Evolutionary conservation across 345 rosid genomes (phyloP).

Genomic region (Linum trigynum): DNA sequence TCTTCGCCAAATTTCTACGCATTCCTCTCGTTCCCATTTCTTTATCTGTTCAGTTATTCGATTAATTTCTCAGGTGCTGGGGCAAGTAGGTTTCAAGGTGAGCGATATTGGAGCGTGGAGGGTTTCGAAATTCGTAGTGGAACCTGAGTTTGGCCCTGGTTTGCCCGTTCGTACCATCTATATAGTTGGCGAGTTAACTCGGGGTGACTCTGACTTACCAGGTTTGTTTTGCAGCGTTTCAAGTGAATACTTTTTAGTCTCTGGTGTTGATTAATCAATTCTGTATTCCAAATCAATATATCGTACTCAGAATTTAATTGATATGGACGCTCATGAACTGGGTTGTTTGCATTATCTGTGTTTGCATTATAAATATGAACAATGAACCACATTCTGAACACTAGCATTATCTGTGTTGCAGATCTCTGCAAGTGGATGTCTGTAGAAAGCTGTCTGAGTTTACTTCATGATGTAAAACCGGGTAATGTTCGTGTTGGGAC

Average conservation of each 20-base stretch:
- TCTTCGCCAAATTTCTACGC: not conserved
- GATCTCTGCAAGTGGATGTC: slow-evolving; percentile 63
- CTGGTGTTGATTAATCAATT: not conserved
- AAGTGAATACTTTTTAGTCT: not conserved
- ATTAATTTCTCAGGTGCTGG: slow-evolving; percentile 35
- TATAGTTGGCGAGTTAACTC: slow-evolving; percentile 36
- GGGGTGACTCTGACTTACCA: slow-evolving; percentile 22
- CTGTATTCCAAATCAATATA: no score
- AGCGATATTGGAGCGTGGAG: slow-evolving; percentile 52
- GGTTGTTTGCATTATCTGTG: no score
- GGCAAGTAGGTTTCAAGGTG: slow-evolving; percentile 32
- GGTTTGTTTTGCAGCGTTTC: slow-evolving; percentile 25
- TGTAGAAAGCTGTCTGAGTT: slow-evolving; percentile 38
- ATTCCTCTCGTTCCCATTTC: not conserved
- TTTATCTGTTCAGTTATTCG: not conserved
- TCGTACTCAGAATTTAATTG: no score
- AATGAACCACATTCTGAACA: not conserved
- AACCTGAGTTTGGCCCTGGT: slow-evolving; percentile 78
- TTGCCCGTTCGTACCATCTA: slow-evolving; percentile 41
- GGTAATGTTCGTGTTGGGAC: slow-evolving; percentile 60
- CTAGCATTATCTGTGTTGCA: slow-evolving; percentile 21
- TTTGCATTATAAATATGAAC: no score
- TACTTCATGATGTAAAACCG: slow-evolving; percentile 46
- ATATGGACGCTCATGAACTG: no score
- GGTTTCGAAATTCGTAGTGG: slow-evolving; percentile 46